These are phyloP conservation scores for Schoenoplectus tabernaemontani DNA, from an alignment of 202 grass and related monocot genomes.

Conservation along the genomic window DNA sequence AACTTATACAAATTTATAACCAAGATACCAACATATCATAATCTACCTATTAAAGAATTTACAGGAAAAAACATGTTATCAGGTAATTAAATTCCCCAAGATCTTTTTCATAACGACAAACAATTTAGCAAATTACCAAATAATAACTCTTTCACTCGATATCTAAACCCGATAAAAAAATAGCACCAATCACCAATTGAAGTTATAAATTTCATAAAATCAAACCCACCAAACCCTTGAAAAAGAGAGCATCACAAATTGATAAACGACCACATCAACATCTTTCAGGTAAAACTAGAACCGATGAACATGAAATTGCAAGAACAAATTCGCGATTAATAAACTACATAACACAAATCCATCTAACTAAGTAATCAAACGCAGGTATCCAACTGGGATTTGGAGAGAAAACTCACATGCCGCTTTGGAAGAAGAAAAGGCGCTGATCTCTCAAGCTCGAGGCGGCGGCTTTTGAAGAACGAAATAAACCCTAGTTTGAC, in stretches of 20 bases:
- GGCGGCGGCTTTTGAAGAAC: constrained; percentile 11
- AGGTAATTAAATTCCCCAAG: neutral
- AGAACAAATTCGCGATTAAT: neutral
- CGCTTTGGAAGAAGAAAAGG: neutral
- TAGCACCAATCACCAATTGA: neutral
- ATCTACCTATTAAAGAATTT: neutral
- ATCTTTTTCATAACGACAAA: neutral
- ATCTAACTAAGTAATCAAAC: neutral
- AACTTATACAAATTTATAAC: neutral
- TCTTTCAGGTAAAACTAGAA: neutral
- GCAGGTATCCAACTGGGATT: neutral
- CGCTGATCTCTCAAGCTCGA: neutral
- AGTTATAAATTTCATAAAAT: neutral
- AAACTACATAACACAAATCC: neutral
- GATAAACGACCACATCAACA: neutral
- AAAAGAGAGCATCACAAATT: too few relatives aligned
- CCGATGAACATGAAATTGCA: neutral
- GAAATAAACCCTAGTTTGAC: neutral
- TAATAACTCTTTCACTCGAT: neutral
- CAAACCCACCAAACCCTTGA: neutral
- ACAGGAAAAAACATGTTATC: neutral
- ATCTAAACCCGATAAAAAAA: neutral
- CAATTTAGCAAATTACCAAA: neutral
- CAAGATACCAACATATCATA: neutral
- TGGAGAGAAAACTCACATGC: neutral